Conservation (phyloP, 164 flowering plant genomes). For the Piper longum region DNA sequence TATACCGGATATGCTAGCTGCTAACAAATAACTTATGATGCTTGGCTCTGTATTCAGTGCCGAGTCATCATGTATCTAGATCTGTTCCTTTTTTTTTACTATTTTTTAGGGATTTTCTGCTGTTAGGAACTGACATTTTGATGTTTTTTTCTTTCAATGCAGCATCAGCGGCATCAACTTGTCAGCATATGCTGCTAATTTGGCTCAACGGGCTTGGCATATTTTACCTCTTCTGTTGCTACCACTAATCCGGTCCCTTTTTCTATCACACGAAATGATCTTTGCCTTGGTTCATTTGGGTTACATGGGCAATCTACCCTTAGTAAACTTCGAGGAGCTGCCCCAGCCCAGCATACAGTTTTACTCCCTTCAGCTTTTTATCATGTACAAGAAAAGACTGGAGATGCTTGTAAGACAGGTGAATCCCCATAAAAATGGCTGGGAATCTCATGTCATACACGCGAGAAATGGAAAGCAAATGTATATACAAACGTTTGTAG, state of each 20-base stretch:
- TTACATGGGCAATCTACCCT: neutral
- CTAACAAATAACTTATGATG: too few species aligned
- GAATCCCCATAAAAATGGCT: slow-evolving; percentile 4
- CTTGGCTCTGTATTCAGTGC: too few species aligned
- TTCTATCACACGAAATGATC: neutral
- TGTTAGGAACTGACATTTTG: neutral
- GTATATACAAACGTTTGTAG: slow-evolving; percentile 18
- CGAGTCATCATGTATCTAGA: too few species aligned
- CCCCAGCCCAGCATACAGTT: slow-evolving; percentile 8
- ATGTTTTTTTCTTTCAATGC: slow-evolving; percentile 6
- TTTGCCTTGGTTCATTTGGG: neutral
- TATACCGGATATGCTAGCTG: too few species aligned
- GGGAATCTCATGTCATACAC: slow-evolving; percentile 5
- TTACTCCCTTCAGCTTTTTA: slow-evolving; percentile 6
- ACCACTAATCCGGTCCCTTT: slow-evolving; percentile 1
- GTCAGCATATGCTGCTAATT: slow-evolving; percentile 13
- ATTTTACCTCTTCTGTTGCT: slow-evolving; percentile 13
- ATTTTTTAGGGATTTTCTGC: neutral
- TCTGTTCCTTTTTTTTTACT: too few species aligned
- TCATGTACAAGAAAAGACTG: slow-evolving; percentile 1
- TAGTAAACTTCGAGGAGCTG: slow-evolving; percentile 1
- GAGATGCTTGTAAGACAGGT: slow-evolving; percentile 4
- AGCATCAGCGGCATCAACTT: slow-evolving; percentile 13
- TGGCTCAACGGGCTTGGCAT: slow-evolving; percentile 12
- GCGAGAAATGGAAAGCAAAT: slow-evolving; percentile 1